Percentiles rank a stretch among this genome's conserved stretches.
phyloP scores from a whole-genome alignment of 129 eudicot genomes.

The Centella asiatica region DNA sequence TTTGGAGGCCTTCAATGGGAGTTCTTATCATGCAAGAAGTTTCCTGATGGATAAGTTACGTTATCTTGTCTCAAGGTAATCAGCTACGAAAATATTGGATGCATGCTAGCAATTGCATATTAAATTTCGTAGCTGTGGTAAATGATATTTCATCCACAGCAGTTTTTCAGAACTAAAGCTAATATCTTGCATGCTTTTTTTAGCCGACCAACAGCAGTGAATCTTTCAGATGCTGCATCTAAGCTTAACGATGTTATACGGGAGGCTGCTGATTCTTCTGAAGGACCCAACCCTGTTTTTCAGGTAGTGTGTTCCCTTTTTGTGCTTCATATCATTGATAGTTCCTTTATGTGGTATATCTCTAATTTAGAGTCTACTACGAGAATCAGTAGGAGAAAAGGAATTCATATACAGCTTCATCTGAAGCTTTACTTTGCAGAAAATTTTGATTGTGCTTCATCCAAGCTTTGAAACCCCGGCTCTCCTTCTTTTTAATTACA shows the following conservation, averaged over 20 bases:
- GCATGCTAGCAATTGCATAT: neutral
- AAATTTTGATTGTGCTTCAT: too few relatives aligned
- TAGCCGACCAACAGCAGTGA: conserved; percentile 99
- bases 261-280: conserved; percentile 54
- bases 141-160: neutral
- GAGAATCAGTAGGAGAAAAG: neutral
- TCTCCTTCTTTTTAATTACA: neutral
- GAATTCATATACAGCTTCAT: neutral
- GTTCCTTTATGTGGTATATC: neutral
- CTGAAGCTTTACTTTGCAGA: too few relatives aligned
- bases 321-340: neutral
- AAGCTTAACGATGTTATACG: conserved; percentile 52
- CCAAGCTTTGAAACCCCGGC: too few relatives aligned
- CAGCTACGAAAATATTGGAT: neutral
- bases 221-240: conserved; percentile 87
- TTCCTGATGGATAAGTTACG: conserved; percentile 54
- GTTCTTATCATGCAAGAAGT: conserved; percentile 57
- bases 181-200: neutral
- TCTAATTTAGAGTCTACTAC: neutral
- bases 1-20: conserved; percentile 36
- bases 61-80: conserved; percentile 87
- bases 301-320: conserved; percentile 30
- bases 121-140: too few relatives aligned
- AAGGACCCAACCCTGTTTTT: conserved; percentile 46
- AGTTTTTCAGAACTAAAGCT: neutral